These are phyloP conservation scores for Albizia julibrissin DNA, from an alignment of 306 rosid genomes.

Conservation along the genomic window DNA sequence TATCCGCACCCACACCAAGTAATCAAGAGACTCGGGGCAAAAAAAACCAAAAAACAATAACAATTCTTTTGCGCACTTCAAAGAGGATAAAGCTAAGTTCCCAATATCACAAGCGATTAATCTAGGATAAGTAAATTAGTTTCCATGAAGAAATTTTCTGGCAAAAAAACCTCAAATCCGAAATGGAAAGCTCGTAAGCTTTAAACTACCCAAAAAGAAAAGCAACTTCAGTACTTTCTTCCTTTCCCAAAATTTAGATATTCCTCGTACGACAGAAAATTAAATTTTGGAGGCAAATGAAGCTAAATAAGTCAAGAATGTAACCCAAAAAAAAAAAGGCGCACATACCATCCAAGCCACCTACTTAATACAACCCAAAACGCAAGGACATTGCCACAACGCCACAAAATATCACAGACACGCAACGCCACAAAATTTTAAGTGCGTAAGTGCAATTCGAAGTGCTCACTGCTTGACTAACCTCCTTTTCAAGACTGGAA, in stretches of 20 bases:
- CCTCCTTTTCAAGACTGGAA: constrained; percentile 79
- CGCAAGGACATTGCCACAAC: not conserved
- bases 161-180: constrained; percentile 19
- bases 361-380: not conserved
- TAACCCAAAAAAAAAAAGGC: not conserved
- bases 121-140: not conserved
- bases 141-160: constrained; percentile 10
- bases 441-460: not conserved
- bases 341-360: not conserved
- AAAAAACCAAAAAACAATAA: not conserved
- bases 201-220: not conserved
- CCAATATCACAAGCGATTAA: not conserved
- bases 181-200: not conserved
- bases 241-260: constrained; percentile 8
- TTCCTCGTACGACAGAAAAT: not conserved
- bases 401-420: too few species aligned
- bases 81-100: not conserved
- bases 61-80: not conserved
- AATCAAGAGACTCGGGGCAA: not conserved
- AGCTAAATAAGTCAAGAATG: not conserved
- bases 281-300: not conserved
- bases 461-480: constrained; percentile 38
- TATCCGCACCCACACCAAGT: constrained; percentile 6
- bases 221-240: not conserved
- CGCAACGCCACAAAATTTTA: not conserved